Conservation (phyloP, 129 eudicot species). For the Logfia minima region DNA sequence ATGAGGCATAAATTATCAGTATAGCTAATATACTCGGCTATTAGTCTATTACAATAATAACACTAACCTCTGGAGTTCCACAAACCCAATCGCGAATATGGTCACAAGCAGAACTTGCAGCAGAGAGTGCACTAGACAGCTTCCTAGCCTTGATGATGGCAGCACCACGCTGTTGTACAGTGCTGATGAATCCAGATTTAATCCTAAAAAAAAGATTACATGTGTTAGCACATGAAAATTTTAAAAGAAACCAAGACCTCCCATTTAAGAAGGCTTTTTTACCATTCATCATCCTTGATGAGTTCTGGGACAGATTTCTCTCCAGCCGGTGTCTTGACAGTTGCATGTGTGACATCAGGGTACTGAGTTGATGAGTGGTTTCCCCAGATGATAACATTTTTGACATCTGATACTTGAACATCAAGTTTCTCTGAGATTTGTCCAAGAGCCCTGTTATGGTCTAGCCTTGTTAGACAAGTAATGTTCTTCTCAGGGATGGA, state of each 20-base stretch:
- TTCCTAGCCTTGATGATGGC: conserved; percentile 99
- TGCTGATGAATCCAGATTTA: conserved; percentile 79
- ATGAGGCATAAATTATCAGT: neutral
- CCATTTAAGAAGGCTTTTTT: neutral
- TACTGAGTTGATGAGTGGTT: conserved; percentile 98
- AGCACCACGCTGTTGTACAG: conserved; percentile 99
- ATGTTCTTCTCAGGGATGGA: conserved; percentile 95
- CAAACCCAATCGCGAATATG: conserved; percentile 99
- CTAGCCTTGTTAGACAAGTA: conserved; percentile 90
- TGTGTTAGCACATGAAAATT: neutral
- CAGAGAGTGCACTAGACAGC: conserved; percentile 97
- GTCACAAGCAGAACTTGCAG: conserved; percentile 99
- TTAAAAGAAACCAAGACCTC: neutral
- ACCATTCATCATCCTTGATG: conserved; percentile 91
- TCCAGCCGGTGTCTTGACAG: conserved; percentile 60
- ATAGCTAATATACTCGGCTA: neutral
- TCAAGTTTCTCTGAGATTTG: conserved; percentile 89
- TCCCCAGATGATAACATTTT: conserved; percentile 97
- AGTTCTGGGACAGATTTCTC: conserved; percentile 81
- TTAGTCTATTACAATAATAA: neutral
- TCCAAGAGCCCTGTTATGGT: conserved; percentile 98
- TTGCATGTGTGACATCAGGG: conserved; percentile 98
- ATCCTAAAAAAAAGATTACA: conserved; percentile 50
- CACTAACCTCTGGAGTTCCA: conserved; percentile 94
- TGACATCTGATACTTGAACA: conserved; percentile 90